These are phyloP conservation scores for Ammopiptanthus mongolicus DNA, from an alignment of 306 rosid genomes.

Conservation along the genomic window DNA sequence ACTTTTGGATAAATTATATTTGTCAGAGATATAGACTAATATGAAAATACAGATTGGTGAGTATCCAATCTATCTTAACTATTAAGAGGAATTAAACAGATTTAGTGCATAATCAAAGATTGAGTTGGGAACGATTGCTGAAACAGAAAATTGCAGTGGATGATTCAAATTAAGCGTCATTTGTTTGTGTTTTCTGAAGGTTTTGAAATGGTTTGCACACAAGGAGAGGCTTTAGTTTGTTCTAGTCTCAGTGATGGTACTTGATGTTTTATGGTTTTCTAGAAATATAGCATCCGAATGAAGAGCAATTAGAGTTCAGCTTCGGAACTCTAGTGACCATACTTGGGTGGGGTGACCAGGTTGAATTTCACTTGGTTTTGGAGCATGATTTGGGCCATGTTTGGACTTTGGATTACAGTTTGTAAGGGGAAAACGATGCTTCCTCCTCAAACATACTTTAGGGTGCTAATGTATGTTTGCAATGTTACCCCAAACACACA, in stretches of 20 bases:
- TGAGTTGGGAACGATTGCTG: not conserved
- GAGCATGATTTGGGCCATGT: too few relatives aligned
- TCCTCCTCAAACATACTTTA: too few relatives aligned
- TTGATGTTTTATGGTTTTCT: not conserved
- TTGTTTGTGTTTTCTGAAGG: not conserved
- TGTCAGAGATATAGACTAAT: not conserved
- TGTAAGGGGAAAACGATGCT: too few relatives aligned
- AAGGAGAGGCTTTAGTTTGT: not conserved
- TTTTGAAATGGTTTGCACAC: not conserved
- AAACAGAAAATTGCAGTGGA: not conserved
- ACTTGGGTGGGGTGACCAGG: not conserved
- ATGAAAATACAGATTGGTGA: not conserved
- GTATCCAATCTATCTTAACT: not conserved
- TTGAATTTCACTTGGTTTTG: not conserved
- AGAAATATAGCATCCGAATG: not conserved
- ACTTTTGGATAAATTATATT: not conserved
- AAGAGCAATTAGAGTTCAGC: not conserved
- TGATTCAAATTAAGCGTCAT: not conserved
- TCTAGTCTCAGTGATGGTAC: not conserved
- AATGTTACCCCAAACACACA: too few relatives aligned
- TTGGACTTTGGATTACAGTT: too few relatives aligned
- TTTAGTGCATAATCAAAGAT: not conserved
- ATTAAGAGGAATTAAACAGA: not conserved
- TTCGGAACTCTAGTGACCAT: not conserved
- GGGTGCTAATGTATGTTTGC: too few relatives aligned